Evolutionary conservation across 2,329 filamentous ascomycete genomes (phyloP), one percentile per base, ranked within the genome.

Genomic region (Fusarium sp.): DNA sequence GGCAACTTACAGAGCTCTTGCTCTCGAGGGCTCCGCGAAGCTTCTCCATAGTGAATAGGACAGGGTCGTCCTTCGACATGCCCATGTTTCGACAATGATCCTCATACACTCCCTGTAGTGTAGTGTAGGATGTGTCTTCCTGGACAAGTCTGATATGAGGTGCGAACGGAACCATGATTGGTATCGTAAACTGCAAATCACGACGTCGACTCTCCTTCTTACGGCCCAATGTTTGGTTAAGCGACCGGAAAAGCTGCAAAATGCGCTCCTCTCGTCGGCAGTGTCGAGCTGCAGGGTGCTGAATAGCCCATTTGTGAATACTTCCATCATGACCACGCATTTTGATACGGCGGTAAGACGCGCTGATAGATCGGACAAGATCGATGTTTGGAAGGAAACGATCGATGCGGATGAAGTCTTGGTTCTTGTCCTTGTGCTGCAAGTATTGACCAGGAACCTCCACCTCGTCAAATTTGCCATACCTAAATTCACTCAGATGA

Each of bases 301-400:
- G 97, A 39, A 99, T 94, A 6, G 95, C 95, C 83, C 98, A 99
- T 12, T 94, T 89, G 85, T 99, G 96, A n/a, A 97, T 86, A 79
- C 95, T 98, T 74, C 97, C 96, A 82, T 99, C 97, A 79, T 98
- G 95, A 20, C 96, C 97, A 72, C 97, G 93, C 80, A 99, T 98
- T 84, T 94, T 97, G 75, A 99, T 88, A 50, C 97, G 90, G 36
- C 96, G 91, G 82, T 98, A 95, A 55, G 95, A 98, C 35, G 95
- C 92, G 60, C 94, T 94, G 76, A 97, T 94, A 14, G 92, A 94
- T 61, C 96, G 92, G 45, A 99, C 93, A 57, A 98, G 87, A 76
- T 99, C 95, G 25, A 99, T 94, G 73, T 96, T 93, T 14, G 97
- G 95, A 76, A 99, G 84, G 89, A 99, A 99, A 29, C 95, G 92